Base-by-base conservation (phyloP, 106 monocot genomes). In the Acorus gramineus region DNA sequence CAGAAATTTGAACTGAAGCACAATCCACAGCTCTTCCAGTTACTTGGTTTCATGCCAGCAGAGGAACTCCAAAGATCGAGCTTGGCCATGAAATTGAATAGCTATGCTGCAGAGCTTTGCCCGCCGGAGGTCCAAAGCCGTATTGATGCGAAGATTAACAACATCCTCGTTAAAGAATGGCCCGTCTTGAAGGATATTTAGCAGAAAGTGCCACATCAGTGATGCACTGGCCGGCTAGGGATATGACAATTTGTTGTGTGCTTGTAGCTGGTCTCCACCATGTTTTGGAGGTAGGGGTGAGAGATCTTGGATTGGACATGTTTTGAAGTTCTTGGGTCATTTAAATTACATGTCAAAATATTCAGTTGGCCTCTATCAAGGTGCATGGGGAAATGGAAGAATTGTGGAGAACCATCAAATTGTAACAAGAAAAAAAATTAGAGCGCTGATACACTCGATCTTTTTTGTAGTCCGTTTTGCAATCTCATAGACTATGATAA, bases 1-100 rank as follows among this genome's bases (percentile, higher is more conserved):
- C 76, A 94, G 86, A 95, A 95, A 84, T 90, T 95, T 69, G 86
- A 95, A 73, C 66, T 95, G 63, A 95, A 95, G 78, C 79, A 78
- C 9, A 77, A 79, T 6, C 66, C 49, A 14, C 82, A 90, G 47
- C 81, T 94, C 49, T 60, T 87, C 69, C 90, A 85, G 70, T 70
- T 95, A 77, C 84, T 90, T n/a, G 94, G 94, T 44, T 90, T 77
- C 76, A 66, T 86, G 77, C 80, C 84, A 10, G 84, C 86, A 13
- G 86, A 82, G 73, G 94, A 95, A 56, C 75, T 90, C 46, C 0
- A 57, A 1, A 54, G 56, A 64, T 90, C 84, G 53, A 86, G 54
- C 46, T 62, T 95, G 62, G 94, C 94, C 9, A 69, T 80, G 11
- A 89, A 86, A 65, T 53, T 95, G 66, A 95, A 95, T 71, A 68